Conservation (phyloP, 768 basidiomycete species). For the Asterophora parasitica region DNA sequence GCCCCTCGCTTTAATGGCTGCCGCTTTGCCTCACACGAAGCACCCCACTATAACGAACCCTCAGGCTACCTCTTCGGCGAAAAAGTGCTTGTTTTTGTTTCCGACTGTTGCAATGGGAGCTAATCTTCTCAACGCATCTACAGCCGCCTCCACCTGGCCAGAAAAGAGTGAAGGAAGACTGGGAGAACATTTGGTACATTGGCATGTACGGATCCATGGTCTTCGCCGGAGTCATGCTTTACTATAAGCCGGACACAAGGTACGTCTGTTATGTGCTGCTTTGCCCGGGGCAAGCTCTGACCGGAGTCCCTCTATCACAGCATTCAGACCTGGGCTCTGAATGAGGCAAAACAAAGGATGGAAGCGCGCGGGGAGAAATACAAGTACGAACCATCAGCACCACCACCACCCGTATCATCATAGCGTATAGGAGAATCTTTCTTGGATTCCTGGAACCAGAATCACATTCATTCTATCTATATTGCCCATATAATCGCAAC, state of each 20-base stretch:
- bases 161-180: conserved; percentile 83
- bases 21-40: conserved; percentile 68
- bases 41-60: conserved; percentile 86
- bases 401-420: conserved; percentile 23
- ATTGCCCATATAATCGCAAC: neutral
- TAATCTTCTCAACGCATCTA: conserved; percentile 1
- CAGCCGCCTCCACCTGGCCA: conserved; percentile 77
- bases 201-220: conserved; percentile 91
- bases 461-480: conserved; percentile 7
- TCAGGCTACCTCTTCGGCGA: conserved; percentile 86
- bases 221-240: conserved; percentile 67
- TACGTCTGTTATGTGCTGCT: conserved; percentile 29
- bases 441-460: neutral
- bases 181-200: conserved; percentile 87
- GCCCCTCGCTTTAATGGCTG: conserved; percentile 32
- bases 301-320: conserved; percentile 32
- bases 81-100: conserved; percentile 49
- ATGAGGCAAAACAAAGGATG: conserved; percentile 87
- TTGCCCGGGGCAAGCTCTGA: neutral
- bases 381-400: conserved; percentile 63
- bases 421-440: conserved; percentile 5
- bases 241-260: conserved; percentile 95
- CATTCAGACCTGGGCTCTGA: conserved; percentile 88
- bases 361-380: conserved; percentile 89
- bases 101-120: neutral